Evolutionary conservation across 2,329 filamentous ascomycete genomes (phyloP).

Genomic region (Paraphoma chrysanthemicola): DNA sequence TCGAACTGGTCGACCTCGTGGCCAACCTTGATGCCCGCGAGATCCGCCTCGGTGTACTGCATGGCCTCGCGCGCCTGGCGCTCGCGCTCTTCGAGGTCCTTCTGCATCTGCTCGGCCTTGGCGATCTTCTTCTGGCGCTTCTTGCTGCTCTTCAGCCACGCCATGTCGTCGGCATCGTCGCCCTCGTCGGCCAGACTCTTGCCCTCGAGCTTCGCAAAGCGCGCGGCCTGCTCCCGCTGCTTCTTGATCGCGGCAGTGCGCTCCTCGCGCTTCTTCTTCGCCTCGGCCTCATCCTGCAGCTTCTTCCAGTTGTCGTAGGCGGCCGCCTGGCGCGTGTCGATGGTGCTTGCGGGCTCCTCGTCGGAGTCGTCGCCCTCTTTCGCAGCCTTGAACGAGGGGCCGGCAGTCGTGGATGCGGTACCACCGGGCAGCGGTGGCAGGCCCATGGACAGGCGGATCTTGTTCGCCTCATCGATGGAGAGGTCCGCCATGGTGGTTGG

Average conservation of each 20-base stretch:
- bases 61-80: conserved; percentile 65
- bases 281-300: conserved; percentile 70
- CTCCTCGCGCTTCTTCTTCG: conserved; percentile 80
- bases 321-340: conserved; percentile 79
- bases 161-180: conserved; percentile 74
- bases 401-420: conserved; percentile 56
- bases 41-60: conserved; percentile 84
- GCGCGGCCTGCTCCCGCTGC: conserved; percentile 82
- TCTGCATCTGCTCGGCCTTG: conserved; percentile 71
- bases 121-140: conserved; percentile 93
- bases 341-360: conserved; percentile 78
- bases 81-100: conserved; percentile 77
- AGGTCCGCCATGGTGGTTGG: conserved; percentile 40
- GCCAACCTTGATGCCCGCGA: conserved; percentile 89
- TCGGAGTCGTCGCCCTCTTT: conserved; percentile 61
- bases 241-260: conserved; percentile 84
- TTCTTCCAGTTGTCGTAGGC: conserved; percentile 78
- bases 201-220: conserved; percentile 77
- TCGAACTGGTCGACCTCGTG: conserved; percentile 85
- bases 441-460: conserved; percentile 86
- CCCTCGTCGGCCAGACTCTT: conserved; percentile 83
- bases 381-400: conserved; percentile 63
- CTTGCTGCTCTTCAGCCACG: conserved; percentile 89
- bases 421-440: conserved; percentile 89
- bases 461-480: conserved; percentile 88